Conservation (phyloP, 441 rosid species). For the Metrosideros polymorpha region DNA sequence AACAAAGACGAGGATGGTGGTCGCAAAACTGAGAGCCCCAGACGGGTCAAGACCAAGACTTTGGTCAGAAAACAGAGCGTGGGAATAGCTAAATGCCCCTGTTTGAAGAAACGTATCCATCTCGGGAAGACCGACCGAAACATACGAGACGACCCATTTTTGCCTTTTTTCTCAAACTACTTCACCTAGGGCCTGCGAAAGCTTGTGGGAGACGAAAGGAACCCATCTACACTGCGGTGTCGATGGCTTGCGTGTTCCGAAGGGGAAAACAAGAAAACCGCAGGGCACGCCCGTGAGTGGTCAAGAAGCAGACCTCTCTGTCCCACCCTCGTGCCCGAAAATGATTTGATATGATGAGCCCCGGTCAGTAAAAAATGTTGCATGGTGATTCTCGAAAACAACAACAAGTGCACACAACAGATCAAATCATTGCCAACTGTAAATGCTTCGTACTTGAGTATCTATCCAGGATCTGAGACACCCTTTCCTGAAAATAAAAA, state of each 20-base stretch:
- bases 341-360: not conserved
- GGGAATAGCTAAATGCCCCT: not conserved
- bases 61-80: not conserved
- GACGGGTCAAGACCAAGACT: not conserved
- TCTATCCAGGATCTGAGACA: not conserved
- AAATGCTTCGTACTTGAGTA: not conserved
- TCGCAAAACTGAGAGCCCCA: not conserved
- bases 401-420: not conserved
- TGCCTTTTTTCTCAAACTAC: not conserved
- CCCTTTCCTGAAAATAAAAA: not conserved
- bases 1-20: not conserved
- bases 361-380: not conserved
- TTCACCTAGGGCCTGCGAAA: not conserved
- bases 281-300: not conserved
- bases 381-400: not conserved
- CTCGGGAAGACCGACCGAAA: not conserved
- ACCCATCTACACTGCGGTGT: not conserved
- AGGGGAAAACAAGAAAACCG: not conserved
- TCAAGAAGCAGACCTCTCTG: not conserved
- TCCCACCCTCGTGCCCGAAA: not conserved
- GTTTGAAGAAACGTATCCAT: not conserved
- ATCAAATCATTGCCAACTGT: not conserved
- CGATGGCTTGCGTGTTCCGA: not conserved
- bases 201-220: not conserved
- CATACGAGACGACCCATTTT: not conserved